Conservation (phyloP, 2,329 filamentous ascomycete genomes). For the Penicillium freii region DNA sequence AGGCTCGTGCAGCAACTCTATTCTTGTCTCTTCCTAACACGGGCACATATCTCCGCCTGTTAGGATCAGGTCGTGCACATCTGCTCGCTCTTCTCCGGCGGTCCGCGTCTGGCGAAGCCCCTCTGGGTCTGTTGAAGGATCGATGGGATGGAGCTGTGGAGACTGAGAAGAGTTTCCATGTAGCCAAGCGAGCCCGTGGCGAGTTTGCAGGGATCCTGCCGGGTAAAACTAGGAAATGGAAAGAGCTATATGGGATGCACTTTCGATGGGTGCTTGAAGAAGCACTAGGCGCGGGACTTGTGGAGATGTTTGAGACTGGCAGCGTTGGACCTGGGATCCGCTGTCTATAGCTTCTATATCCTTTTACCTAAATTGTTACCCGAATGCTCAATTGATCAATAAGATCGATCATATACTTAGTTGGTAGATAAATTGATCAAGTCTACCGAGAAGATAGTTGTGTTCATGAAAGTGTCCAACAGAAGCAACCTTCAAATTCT, state of each 20-base stretch:
- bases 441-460: neutral
- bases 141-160: slow-evolving; percentile 64
- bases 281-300: slow-evolving; percentile 58
- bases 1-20: slow-evolving; percentile 35
- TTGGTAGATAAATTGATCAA: neutral
- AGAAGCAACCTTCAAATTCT: neutral
- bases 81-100: slow-evolving; percentile 54
- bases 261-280: slow-evolving; percentile 63
- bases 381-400: neutral
- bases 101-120: slow-evolving; percentile 54
- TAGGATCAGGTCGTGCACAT: slow-evolving; percentile 55
- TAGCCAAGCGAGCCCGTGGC: slow-evolving; percentile 54
- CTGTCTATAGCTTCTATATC: slow-evolving; percentile 28
- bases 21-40: slow-evolving; percentile 60
- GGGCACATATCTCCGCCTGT: slow-evolving; percentile 58
- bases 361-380: neutral
- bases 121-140: slow-evolving; percentile 55
- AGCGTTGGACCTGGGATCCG: slow-evolving; percentile 58
- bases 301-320: slow-evolving; percentile 63
- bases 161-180: slow-evolving; percentile 43
- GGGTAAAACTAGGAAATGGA: slow-evolving; percentile 64
- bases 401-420: neutral
- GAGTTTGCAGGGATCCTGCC: slow-evolving; percentile 57
- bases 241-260: slow-evolving; percentile 56
- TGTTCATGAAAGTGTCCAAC: neutral